phyloP scores from a whole-genome alignment of 1,284 basidiomycete species.

The Ceratobasidium theobromae region DNA sequence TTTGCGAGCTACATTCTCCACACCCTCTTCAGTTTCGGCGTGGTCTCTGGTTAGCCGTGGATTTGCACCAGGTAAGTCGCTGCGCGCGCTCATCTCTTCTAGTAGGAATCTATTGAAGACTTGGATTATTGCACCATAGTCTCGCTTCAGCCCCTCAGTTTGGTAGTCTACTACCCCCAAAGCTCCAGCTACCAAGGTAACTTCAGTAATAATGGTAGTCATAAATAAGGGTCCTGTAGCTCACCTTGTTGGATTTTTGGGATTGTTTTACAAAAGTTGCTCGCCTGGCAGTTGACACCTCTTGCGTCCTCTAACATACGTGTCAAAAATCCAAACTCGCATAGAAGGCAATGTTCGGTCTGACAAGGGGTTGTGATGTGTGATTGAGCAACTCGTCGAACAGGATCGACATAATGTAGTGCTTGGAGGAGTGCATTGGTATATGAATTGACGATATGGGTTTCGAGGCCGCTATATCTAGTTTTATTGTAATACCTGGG shows the following conservation, averaged over 20 bases:
- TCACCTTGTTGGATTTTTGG: constrained; percentile 73
- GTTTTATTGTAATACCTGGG: constrained; percentile 90
- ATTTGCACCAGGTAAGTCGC: constrained; percentile 52
- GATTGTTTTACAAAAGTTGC: constrained; percentile 94
- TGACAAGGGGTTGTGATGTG: constrained; percentile 88
- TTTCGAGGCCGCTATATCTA: constrained; percentile 88
- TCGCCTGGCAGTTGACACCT: constrained; percentile 94
- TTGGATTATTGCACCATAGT: constrained; percentile 89
- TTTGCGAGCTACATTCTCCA: constrained; percentile 39
- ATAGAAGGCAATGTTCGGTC: constrained; percentile 89
- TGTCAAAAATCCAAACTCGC: constrained; percentile 93
- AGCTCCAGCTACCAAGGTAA: constrained; percentile 67
- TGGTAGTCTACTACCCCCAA: constrained; percentile 91
- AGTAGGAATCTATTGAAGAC: constrained; percentile 93
- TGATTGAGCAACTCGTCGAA: constrained; percentile 82
- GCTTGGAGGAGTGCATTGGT: constrained; percentile 92
- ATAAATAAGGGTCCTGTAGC: constrained; percentile 26
- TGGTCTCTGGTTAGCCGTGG: constrained; percentile 34
- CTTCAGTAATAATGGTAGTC: not conserved
- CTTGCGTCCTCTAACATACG: constrained; percentile 94
- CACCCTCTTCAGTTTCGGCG: constrained; percentile 41
- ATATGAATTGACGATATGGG: constrained; percentile 96
- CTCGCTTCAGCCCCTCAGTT: constrained; percentile 65
- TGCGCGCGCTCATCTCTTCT: constrained; percentile 74
- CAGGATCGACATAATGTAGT: constrained; percentile 80